phyloP scores from a whole-genome alignment of 495 filamentous ascomycete genomes.

The Hyaloscypha variabilis region DNA sequence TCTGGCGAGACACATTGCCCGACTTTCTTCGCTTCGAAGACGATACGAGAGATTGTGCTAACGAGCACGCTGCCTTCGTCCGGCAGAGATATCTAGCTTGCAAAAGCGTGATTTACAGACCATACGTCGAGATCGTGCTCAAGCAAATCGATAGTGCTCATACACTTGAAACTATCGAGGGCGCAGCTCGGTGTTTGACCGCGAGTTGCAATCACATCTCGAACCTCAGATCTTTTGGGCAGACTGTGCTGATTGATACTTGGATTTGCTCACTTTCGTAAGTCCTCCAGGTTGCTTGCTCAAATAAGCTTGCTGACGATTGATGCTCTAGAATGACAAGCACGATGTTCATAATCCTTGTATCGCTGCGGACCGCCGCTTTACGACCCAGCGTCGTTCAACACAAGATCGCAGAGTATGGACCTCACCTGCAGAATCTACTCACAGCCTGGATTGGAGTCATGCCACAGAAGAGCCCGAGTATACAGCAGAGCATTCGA shows the following conservation, averaged over 20 bases:
- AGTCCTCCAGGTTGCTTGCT: too few relatives aligned
- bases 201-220: conserved; percentile 45
- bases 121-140: conserved; percentile 47
- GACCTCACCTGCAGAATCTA: conserved; percentile 32
- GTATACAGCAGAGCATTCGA: conserved; percentile 37
- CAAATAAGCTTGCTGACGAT: not conserved
- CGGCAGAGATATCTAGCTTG: conserved; percentile 50
- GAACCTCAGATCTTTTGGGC: conserved; percentile 40
- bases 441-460: conserved; percentile 34
- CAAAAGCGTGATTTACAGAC: conserved; percentile 49
- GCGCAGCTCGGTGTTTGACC: conserved; percentile 41
- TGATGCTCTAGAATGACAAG: conserved; percentile 33
- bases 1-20: conserved; percentile 47
- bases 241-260: conserved; percentile 49
- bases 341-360: conserved; percentile 39
- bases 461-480: conserved; percentile 35
- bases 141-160: conserved; percentile 29
- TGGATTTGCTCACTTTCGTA: conserved; percentile 53
- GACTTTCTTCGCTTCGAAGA: conserved; percentile 41
- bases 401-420: conserved; percentile 31
- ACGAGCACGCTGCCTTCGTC: conserved; percentile 42
- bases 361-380: conserved; percentile 29
- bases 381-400: conserved; percentile 32
- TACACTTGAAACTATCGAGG: conserved; percentile 34
- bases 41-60: conserved; percentile 27